These are phyloP conservation scores for Mycena rosella DNA, from an alignment of 768 basidiomycete species.

Conservation along the genomic window DNA sequence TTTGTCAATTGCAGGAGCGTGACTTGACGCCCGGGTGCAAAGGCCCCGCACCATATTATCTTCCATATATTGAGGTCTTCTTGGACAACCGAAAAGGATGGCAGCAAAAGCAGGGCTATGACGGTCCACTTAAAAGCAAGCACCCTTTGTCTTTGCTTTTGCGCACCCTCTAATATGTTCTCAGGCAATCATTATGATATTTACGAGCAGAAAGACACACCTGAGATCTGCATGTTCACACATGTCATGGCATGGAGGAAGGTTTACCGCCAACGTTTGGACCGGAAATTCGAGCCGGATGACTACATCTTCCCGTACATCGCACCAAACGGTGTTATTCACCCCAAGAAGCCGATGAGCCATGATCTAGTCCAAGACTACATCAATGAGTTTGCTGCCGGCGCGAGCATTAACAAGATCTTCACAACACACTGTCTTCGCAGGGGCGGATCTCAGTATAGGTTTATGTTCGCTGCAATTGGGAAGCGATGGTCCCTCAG, in stretches of 20 bases:
- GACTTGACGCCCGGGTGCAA: conserved; percentile 38
- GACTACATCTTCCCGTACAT: conserved; percentile 53
- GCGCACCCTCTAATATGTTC: not conserved
- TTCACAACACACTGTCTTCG: conserved; percentile 53
- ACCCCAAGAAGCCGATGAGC: conserved; percentile 41
- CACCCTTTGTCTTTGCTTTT: not conserved
- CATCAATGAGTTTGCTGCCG: conserved; percentile 44
- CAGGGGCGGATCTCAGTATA: conserved; percentile 54
- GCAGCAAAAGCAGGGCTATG: conserved; percentile 43
- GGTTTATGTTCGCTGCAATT: conserved; percentile 53
- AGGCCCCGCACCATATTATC: conserved; percentile 37
- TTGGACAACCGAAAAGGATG: conserved; percentile 47
- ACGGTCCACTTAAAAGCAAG: conserved; percentile 34
- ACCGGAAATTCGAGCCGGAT: conserved; percentile 38
- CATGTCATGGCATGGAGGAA: conserved; percentile 44
- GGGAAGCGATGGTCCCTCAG: conserved; percentile 51
- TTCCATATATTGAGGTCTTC: conserved; percentile 38
- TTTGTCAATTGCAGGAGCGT: conserved; percentile 38
- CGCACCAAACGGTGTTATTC: conserved; percentile 41
- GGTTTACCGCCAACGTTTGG: conserved; percentile 38
- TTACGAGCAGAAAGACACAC: conserved; percentile 47
- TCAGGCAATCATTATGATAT: conserved; percentile 50
- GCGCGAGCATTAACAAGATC: conserved; percentile 39
- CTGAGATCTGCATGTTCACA: conserved; percentile 45
- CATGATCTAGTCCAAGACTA: conserved; percentile 45